Conservation (phyloP, 257 asterid genomes). For the Solanum peruvianum region DNA sequence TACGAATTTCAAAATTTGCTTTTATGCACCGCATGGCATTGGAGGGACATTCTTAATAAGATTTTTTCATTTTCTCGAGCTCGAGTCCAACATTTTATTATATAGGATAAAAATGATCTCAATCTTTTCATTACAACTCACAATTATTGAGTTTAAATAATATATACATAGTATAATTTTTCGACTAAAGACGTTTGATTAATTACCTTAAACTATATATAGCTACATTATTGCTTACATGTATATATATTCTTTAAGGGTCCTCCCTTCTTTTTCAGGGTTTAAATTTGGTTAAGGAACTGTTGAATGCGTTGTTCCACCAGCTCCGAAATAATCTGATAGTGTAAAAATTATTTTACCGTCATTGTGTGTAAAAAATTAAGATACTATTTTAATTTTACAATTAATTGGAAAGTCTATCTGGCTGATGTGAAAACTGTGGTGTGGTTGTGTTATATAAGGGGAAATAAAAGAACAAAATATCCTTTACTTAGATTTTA, state of each 20-base stretch:
- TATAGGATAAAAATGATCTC: neutral
- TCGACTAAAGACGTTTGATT: accelerated
- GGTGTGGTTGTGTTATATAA: neutral
- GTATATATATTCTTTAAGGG: neutral
- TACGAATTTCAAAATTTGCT: neutral
- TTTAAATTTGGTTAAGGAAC: no score
- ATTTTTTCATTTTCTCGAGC: accelerated
- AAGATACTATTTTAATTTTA: neutral
- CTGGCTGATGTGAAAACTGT: neutral
- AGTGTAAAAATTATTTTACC: neutral
- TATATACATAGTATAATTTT: neutral
- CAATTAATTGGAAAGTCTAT: neutral
- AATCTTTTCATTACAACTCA: neutral
- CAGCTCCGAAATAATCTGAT: accelerated
- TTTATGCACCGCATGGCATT: accelerated
- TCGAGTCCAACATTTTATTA: neutral
- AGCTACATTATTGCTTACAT: neutral
- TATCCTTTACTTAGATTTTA: neutral
- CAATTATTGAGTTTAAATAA: neutral
- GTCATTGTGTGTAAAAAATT: neutral
- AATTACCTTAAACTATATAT: neutral
- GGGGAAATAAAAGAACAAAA: neutral
- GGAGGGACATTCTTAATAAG: neutral
- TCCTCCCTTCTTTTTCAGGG: no score
- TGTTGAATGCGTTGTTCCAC: no score